Conservation (phyloP, 2,329 filamentous ascomycete genomes). For the Colletotrichum sp. region DNA sequence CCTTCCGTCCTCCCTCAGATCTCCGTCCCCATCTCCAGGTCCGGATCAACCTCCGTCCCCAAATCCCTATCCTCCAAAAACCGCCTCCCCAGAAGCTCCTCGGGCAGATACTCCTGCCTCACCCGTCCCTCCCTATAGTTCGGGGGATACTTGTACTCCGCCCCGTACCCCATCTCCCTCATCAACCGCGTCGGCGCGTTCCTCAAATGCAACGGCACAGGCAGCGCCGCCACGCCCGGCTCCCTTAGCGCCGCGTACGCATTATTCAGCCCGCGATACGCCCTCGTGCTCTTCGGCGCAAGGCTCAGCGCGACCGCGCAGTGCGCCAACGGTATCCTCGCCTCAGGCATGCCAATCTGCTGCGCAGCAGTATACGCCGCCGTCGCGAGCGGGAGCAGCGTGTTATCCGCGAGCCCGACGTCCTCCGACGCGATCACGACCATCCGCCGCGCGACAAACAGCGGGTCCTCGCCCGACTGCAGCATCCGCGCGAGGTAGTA, state of each 20-base stretch:
- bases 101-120: slow-evolving; percentile 88
- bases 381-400: slow-evolving; percentile 82
- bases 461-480: slow-evolving; percentile 89
- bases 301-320: slow-evolving; percentile 80
- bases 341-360: slow-evolving; percentile 95
- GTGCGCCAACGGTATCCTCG: slow-evolving; percentile 89
- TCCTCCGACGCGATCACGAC: slow-evolving; percentile 96
- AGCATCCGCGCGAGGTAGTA: slow-evolving; percentile 98
- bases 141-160: slow-evolving; percentile 96
- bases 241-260: slow-evolving; percentile 81
- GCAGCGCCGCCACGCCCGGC: slow-evolving; percentile 80
- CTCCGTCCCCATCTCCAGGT: slow-evolving; percentile 51
- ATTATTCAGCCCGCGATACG: slow-evolving; percentile 80
- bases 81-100: slow-evolving; percentile 68
- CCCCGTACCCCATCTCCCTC: slow-evolving; percentile 90
- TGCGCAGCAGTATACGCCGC: slow-evolving; percentile 87
- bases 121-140: slow-evolving; percentile 85
- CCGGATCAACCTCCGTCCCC: slow-evolving; percentile 78
- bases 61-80: slow-evolving; percentile 85
- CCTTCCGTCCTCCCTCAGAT: not conserved
- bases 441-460: slow-evolving; percentile 91
- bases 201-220: slow-evolving; percentile 84
- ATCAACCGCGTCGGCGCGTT: slow-evolving; percentile 93
- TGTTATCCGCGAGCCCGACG: slow-evolving; percentile 87
- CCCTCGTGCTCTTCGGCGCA: slow-evolving; percentile 84